A percentile compares a stretch with the other conserved stretches of the same genome.
Evolutionary conservation across 257 asterid genomes (phyloP).

Genomic region (Catharanthus roseus): DNA sequence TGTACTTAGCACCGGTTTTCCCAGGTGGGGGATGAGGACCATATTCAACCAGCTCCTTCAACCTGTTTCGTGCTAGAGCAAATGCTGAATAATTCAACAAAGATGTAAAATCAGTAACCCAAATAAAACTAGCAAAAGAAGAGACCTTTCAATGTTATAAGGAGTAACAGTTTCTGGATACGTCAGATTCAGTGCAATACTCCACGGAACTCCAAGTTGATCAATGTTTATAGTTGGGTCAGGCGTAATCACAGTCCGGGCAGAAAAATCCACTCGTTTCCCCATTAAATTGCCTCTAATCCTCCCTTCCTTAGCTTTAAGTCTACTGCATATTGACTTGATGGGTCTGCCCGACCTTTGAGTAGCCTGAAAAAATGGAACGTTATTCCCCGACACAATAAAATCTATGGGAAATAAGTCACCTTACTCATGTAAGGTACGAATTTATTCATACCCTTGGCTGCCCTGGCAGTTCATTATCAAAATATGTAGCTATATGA

Average conservation of each 20-base stretch:
- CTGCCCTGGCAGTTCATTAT: constrained; percentile 96
- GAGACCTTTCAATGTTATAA: constrained; percentile 92
- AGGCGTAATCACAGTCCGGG: constrained; percentile 98
- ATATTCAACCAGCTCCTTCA: constrained; percentile 95
- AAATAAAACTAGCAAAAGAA: neutral
- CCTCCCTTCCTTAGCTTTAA: constrained; percentile 97
- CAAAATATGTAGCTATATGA: constrained; percentile 98
- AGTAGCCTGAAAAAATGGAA: constrained; percentile 62
- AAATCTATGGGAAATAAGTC: constrained; percentile 6
- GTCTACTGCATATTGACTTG: constrained; percentile 95
- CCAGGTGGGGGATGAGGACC: constrained; percentile 99
- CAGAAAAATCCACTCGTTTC: constrained; percentile 95
- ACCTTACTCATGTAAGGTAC: neutral
- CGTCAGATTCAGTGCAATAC: constrained; percentile 95
- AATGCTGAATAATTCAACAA: constrained; percentile 14
- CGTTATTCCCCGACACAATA: constrained; percentile 14
- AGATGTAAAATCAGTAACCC: neutral
- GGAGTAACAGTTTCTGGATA: constrained; percentile 99
- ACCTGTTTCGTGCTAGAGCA: constrained; percentile 40
- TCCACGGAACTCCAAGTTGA: constrained; percentile 98
- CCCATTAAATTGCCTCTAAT: constrained; percentile 99
- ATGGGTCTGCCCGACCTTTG: constrained; percentile 98
- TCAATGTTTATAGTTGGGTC: constrained; percentile 98
- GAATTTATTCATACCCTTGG: constrained; percentile 66
- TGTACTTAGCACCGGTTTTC: constrained; percentile 97